phyloP scores from a whole-genome alignment of 371 early-diverging fungal species.

The Apophysomyces variabilis region DNA sequence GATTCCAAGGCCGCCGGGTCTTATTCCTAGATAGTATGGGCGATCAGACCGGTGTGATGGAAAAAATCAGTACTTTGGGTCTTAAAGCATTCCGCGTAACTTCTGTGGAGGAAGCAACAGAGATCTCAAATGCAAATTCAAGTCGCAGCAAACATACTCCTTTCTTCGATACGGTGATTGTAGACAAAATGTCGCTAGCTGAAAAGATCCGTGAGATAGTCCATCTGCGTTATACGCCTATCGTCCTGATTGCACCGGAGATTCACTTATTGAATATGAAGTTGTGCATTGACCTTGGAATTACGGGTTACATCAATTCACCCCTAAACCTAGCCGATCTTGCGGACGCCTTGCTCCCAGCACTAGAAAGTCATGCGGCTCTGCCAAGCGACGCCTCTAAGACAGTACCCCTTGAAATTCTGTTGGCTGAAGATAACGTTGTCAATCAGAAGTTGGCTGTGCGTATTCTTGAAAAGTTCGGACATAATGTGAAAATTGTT shows the following conservation, averaged over 20 bases:
- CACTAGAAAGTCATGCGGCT: conserved; percentile 66
- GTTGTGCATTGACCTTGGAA: conserved; percentile 67
- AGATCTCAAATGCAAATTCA: conserved; percentile 23
- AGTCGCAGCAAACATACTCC: conserved; percentile 26
- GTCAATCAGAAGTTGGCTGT: conserved; percentile 82
- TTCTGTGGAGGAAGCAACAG: conserved; percentile 47
- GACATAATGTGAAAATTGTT: conserved; percentile 72
- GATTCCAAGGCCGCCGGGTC: conserved; percentile 53
- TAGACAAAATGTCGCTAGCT: conserved; percentile 40
- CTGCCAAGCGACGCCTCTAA: conserved; percentile 56
- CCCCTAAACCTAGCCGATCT: conserved; percentile 61
- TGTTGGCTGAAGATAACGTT: conserved; percentile 81
- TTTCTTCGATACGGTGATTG: conserved; percentile 48
- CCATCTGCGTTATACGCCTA: conserved; percentile 63
- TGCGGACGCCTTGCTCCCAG: conserved; percentile 66
- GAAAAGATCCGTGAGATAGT: conserved; percentile 53
- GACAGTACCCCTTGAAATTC: conserved; percentile 62
- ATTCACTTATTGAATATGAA: conserved; percentile 60
- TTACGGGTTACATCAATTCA: conserved; percentile 67
- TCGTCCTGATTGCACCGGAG: conserved; percentile 58
- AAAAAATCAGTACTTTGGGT: conserved; percentile 25
- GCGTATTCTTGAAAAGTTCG: conserved; percentile 72
- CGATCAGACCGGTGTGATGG: conserved; percentile 24
- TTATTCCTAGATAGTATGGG: conserved; percentile 50
- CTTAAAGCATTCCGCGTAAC: conserved; percentile 25